Evolutionary conservation across 108 stramenopile species (phyloP), one percentile per base, ranked within the genome.

Genomic region (Seminavis robusta): DNA sequence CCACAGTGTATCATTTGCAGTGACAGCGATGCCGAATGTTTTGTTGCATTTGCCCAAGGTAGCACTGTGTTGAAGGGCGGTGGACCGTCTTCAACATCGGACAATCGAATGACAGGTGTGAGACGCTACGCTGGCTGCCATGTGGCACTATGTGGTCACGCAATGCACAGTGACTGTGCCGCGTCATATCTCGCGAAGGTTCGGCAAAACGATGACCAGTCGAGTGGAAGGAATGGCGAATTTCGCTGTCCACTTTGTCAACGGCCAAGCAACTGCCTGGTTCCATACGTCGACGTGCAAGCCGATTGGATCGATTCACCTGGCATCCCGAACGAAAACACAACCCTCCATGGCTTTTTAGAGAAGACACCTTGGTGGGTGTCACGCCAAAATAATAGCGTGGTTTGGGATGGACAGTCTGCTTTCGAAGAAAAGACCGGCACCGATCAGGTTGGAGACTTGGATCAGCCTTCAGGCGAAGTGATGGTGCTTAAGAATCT

Each of bases 261-360:
- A 50, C 65, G 86, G 20, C 41, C 88, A 42, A 86, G 84, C 56
- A 92, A 92, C 42, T 86, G 77, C 50, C 58, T 92, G 36, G 73
- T 92, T 31, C 90, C 90, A 36, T 92, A 88, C 56, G 80, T 92
- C 54, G 90, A 92, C 49, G 90, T 91, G 1, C 86, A 69, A 24
- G 72, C 53, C 3, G 90, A 85, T 70, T 91, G 90, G 90, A 62
- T 81, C 21, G 79, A 84, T 32, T 47, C 61, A 7, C 66, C 67
- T 31, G 37, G 16, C 20, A 37, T n/a, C 49, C 15, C 33, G 33
- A 50, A 42, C 44, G 46, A 28, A 32, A 65, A 17, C 33, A 8
- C 1, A 24, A 11, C 25, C 1, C 45, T 86, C 11, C 58, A 77
- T 30, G 69, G 76, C 20, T 91, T 85, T 57, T 53, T 91, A 16